A percentile compares a stretch with the other conserved stretches of the same genome.
Conservation (phyloP, 179 eudicot genomes). For the Beta lomatogona region DNA sequence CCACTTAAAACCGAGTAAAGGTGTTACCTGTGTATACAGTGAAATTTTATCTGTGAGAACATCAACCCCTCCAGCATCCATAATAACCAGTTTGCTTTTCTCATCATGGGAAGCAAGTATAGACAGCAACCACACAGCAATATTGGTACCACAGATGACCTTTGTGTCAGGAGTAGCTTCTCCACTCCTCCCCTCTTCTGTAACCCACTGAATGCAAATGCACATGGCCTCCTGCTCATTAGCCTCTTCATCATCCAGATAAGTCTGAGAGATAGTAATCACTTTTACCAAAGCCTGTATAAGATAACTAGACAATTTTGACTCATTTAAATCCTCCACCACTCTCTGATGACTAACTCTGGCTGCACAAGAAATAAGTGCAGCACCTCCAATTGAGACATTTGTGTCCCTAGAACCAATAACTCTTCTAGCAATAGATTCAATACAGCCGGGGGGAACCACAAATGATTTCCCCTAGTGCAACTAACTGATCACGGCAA, state of each 20-base stretch:
- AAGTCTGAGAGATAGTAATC: constrained; percentile 49
- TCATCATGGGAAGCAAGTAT: constrained; percentile 78
- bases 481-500: constrained; percentile 63
- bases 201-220: constrained; percentile 49
- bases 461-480: constrained; percentile 66
- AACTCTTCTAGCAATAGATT: constrained; percentile 75
- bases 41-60: constrained; percentile 78
- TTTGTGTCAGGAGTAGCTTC: constrained; percentile 44
- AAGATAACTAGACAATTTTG: constrained; percentile 50
- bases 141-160: constrained; percentile 57
- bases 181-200: constrained; percentile 45
- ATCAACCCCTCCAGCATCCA: constrained; percentile 96
- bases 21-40: constrained; percentile 58
- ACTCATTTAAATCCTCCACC: constrained; percentile 65
- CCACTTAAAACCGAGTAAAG: constrained; percentile 2
- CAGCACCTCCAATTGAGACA: constrained; percentile 84
- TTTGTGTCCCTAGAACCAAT: constrained; percentile 58
- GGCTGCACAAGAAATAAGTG: constrained; percentile 86
- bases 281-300: constrained; percentile 89
- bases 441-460: constrained; percentile 62
- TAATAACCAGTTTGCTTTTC: constrained; percentile 58
- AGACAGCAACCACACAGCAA: constrained; percentile 83
- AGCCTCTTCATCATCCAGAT: constrained; percentile 45
- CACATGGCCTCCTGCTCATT: constrained; percentile 47
- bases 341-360: constrained; percentile 69